Percentiles rank a stretch among this genome's conserved stretches.
These are phyloP conservation scores for Xerocomellus intermedius DNA, from an alignment of 768 basidiomycete genomes.

Conservation along the genomic window DNA sequence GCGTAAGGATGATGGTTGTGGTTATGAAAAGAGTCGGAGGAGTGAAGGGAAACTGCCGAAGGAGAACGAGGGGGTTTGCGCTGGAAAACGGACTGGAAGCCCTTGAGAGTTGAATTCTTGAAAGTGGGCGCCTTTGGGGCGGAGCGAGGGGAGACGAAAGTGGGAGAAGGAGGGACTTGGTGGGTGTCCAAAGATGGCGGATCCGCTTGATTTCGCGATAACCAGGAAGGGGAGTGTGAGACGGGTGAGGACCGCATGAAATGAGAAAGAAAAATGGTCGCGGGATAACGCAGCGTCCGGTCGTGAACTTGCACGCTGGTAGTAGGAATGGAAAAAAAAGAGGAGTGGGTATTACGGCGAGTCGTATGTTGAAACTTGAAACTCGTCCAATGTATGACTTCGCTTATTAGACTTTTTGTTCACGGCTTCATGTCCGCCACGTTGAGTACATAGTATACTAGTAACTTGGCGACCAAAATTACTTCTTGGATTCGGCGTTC, in stretches of 20 bases:
- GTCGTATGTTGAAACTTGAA: conserved; percentile 2
- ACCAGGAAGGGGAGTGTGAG: conserved; percentile 35
- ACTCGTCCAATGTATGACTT: not conserved
- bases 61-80: conserved; percentile 43
- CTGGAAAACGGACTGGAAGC: conserved; percentile 53
- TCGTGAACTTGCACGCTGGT: too few species aligned
- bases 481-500: too few species aligned
- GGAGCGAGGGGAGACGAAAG: conserved; percentile 40
- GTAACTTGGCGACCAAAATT: too few species aligned
- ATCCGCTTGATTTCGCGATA: conserved; percentile 36
- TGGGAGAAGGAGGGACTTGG: conserved; percentile 42
- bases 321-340: not conserved
- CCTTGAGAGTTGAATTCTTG: conserved; percentile 38
- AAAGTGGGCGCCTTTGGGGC: conserved; percentile 25
- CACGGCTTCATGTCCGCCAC: not conserved
- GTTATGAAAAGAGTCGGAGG: conserved; percentile 42
- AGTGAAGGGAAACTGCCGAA: conserved; percentile 51
- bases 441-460: too few species aligned
- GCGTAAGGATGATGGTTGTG: conserved; percentile 52
- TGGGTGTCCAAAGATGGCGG: conserved; percentile 36
- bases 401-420: not conserved
- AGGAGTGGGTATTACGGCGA: conserved; percentile 1
- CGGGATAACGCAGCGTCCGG: too few species aligned
- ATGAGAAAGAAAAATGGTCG: not conserved
- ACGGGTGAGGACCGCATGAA: conserved; percentile 37